Evolutionary conservation across 306 rosid genomes (phyloP), one percentile per base, ranked within the genome.

Genomic region (Luffa aegyptiaca): DNA sequence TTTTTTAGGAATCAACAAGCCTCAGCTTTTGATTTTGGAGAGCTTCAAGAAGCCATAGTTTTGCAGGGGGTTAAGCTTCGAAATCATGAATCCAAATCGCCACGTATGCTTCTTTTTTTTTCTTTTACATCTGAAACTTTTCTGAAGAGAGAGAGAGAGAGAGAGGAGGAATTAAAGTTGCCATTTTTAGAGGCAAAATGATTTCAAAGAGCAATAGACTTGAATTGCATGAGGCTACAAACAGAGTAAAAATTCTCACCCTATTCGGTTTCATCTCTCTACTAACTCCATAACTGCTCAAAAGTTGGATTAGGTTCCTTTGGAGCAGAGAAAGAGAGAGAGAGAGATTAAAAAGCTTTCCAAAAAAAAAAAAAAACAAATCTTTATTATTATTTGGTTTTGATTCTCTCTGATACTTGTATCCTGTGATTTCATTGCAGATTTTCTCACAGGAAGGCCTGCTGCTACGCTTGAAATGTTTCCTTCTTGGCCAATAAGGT

Each of bases 381-480:
- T 7, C 2, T 58, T 59, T 21, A 26, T 59, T 51, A 14, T 51
- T 59, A 59, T 65, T 65, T 64, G 48, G 21, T 65, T 37, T 68
- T 68, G 76, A 70, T 70, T 42, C n/a, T 70, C 57, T 45, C 26
- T 45, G 76, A 71, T 44, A 41, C 31, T 17, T 39, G 31, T 39
- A 3, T n/a, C 85, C 80, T 85, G 83, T 86, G 86, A 85, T 86
- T 83, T 83, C 78, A 77, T 84, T 86, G 87, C 97, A 91, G 97
- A 93, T 87, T 91, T 92, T 81, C 88, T 83, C 83, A 84, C 90
- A 84, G 88, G 89, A 39, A 93, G 89, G 82, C 96, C 98, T 86
- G 93, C 99, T 59, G 93, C 97, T 75, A 95, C 99, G 82, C 96
- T 95, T 84, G 99, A 96, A 84, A 96, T 96, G 94, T 96, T 96